phyloP scores from a whole-genome alignment of 108 stramenopile species.

The Seminavis robusta region DNA sequence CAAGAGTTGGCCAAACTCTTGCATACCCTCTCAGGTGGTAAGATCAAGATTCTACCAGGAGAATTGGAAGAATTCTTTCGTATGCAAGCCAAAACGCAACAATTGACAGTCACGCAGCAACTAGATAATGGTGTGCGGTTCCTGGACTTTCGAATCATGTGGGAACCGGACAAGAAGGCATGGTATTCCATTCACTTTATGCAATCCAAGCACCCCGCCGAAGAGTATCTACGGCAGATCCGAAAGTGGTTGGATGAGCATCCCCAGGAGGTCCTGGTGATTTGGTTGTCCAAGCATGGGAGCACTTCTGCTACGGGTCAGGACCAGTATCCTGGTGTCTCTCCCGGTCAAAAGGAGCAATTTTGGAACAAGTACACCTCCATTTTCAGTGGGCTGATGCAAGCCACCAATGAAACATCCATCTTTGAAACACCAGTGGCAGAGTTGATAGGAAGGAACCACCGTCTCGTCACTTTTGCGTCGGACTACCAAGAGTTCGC shows the following conservation, averaged over 20 bases:
- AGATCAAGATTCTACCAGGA: conserved; percentile 12
- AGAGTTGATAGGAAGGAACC: too few species aligned
- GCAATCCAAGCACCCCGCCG: conserved; percentile 1
- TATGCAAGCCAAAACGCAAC: conserved; percentile 17
- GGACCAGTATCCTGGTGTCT: conserved; percentile 19
- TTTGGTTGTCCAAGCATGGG: conserved; percentile 20
- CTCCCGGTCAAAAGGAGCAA: conserved; percentile 12
- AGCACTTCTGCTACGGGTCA: conserved; percentile 11
- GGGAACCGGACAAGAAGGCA: not conserved
- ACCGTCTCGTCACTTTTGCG: too few species aligned
- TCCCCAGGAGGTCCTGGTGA: conserved; percentile 20
- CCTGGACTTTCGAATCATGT: conserved; percentile 22
- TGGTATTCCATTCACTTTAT: conserved; percentile 25
- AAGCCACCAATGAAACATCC: conserved; percentile 7
- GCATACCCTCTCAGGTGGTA: conserved; percentile 1
- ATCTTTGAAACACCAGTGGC: too few species aligned
- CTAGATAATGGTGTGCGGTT: conserved; percentile 27
- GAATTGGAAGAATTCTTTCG: conserved; percentile 23
- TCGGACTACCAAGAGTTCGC: too few species aligned
- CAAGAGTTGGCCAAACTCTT: conserved; percentile 4
- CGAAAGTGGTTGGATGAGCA: conserved; percentile 19
- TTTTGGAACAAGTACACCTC: conserved; percentile 4
- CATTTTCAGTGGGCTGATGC: conserved; percentile 11
- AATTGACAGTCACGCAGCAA: conserved; percentile 16
- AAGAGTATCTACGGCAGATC: conserved; percentile 10